These are phyloP conservation scores for Coleophoma eucalyptorum DNA, from an alignment of 2,329 filamentous ascomycete genomes.

Conservation along the genomic window DNA sequence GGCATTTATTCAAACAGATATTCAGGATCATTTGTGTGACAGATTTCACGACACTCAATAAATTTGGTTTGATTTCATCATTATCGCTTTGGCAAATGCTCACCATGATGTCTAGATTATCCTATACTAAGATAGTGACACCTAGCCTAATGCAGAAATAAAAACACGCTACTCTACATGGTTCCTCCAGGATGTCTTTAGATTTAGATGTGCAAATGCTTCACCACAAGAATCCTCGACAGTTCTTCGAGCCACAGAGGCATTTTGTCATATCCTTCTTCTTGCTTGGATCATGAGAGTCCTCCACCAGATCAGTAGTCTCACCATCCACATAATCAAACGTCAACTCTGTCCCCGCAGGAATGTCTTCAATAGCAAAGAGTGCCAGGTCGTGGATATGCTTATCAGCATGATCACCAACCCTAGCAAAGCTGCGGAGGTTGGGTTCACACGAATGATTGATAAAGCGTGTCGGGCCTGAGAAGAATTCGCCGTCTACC, in stretches of 20 bases:
- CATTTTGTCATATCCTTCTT: conserved; percentile 53
- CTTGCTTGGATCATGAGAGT: conserved; percentile 44
- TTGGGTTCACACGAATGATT: conserved; percentile 82
- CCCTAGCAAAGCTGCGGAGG: conserved; percentile 73
- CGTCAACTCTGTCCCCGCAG: conserved; percentile 64
- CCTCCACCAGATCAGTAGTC: conserved; percentile 40
- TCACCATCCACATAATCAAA: conserved; percentile 76
- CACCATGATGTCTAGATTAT: too few relatives aligned
- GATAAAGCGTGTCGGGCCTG: conserved; percentile 76
- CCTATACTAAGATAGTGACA: too few relatives aligned
- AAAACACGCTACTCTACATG: too few relatives aligned
- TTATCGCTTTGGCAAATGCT: too few relatives aligned
- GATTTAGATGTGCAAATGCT: too few relatives aligned
- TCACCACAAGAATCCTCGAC: conserved; percentile 67
- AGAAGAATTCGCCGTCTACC: conserved; percentile 71
- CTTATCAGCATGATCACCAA: conserved; percentile 72
- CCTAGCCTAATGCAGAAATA: too few relatives aligned
- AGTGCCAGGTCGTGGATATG: conserved; percentile 73
- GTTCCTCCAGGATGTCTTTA: too few relatives aligned
- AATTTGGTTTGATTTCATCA: too few relatives aligned
- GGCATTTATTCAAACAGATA: too few relatives aligned
- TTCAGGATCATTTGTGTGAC: too few relatives aligned
- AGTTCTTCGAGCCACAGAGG: conserved; percentile 61
- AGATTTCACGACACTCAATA: too few relatives aligned
- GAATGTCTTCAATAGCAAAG: conserved; percentile 67